Conservation (phyloP, 306 rosid genomes). For the Trifolium dubium region DNA sequence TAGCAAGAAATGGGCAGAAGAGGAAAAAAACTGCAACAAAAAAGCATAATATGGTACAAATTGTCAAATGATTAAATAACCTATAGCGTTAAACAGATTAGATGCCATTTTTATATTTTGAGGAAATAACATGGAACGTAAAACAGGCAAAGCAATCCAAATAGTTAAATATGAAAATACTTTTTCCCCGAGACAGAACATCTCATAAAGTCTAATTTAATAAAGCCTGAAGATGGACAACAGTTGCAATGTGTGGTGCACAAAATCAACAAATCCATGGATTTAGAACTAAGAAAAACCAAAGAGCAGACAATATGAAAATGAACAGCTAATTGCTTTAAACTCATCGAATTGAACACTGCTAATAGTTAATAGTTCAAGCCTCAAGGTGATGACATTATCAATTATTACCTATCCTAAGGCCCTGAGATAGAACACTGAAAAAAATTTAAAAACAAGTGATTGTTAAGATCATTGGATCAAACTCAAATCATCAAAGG, state of each 20-base stretch:
- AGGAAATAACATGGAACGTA: neutral
- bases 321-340: constrained; percentile 5
- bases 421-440: neutral
- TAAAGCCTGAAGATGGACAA: neutral
- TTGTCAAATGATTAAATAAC: constrained; percentile 13
- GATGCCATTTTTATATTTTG: constrained; percentile 7
- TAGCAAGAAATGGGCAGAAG: neutral
- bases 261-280: constrained; percentile 8
- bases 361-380: neutral
- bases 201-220: constrained; percentile 4
- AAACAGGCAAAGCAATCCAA: neutral
- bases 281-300: constrained; percentile 14
- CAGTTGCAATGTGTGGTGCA: neutral
- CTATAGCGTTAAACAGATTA: neutral
- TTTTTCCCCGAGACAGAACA: neutral
- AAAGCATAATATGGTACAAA: constrained; percentile 8
- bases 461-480: neutral
- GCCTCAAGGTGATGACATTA: neutral
- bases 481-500: constrained; percentile 1
- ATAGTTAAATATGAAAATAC: neutral
- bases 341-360: neutral
- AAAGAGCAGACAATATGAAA: constrained; percentile 1
- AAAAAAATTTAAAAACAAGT: neutral
- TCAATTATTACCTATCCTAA: neutral
- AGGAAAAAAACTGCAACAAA: neutral